Conservation (phyloP, 2,329 filamentous ascomycete species). For the Cercospora citrullina region DNA sequence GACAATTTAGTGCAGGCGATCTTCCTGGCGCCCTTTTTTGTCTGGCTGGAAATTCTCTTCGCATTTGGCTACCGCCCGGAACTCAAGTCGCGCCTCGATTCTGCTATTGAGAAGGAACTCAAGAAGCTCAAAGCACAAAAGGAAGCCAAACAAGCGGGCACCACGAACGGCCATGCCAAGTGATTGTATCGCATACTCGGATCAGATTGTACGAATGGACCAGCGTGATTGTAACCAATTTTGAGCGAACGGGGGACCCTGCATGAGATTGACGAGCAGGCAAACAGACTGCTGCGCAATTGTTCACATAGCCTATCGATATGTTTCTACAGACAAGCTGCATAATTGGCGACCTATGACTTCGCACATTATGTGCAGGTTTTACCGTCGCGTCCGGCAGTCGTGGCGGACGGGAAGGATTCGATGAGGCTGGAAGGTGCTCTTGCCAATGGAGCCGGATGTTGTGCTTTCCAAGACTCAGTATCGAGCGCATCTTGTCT, state of each 20-base stretch:
- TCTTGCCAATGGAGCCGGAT: neutral
- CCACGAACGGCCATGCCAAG: slow-evolving; percentile 32
- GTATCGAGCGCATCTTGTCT: neutral
- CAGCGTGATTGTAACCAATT: neutral
- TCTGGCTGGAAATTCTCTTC: slow-evolving; percentile 95
- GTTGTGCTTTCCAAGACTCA: neutral
- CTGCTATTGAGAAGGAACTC: slow-evolving; percentile 73
- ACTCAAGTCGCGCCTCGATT: slow-evolving; percentile 76
- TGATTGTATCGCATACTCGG: slow-evolving; percentile 10
- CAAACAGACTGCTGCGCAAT: neutral
- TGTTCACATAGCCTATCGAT: neutral
- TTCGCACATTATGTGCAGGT: neutral
- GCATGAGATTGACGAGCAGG: neutral
- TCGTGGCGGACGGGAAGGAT: neutral
- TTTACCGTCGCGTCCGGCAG: neutral
- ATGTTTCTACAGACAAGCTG: neutral
- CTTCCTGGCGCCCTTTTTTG: slow-evolving; percentile 91
- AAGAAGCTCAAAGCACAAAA: slow-evolving; percentile 68
- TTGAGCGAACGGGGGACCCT: neutral
- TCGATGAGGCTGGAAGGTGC: neutral
- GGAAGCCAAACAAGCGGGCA: slow-evolving; percentile 41
- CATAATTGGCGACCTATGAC: neutral
- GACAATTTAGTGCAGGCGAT: slow-evolving; percentile 91
- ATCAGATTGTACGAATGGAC: slow-evolving; percentile 1
- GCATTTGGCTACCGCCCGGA: slow-evolving; percentile 85